Base-by-base conservation (phyloP, 2,329 filamentous ascomycete genomes). In the Penicillium sp. region DNA sequence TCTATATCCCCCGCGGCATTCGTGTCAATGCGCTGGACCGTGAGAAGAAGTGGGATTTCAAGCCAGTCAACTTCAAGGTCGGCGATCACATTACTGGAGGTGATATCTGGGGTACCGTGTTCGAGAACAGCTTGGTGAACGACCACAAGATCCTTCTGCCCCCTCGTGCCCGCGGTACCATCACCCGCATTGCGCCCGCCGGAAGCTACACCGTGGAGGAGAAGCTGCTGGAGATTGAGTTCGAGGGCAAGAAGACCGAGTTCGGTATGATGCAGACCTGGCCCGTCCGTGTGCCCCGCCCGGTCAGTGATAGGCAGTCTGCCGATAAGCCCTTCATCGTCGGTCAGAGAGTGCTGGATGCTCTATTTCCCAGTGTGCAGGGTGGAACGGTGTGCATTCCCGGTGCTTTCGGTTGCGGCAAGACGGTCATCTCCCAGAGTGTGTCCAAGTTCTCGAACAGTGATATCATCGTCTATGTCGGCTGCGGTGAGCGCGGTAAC, bases 361-460 rank as follows among this genome's bases (percentile, higher is more conserved):
- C 95, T 64, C 87, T 99, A 49, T 99, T 97, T 83, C 95, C 95
- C 55, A 89, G 90, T 82, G 95, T 99, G 10, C 92, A 96, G 81
- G 95, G 95, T 77, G 95, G 95, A 75, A 99, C 95, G 46, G 92
- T 98, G 66, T 96, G 94, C 75, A 99, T 99, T 73, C 95, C 95
- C 27, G 95, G 95, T 75, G 95, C 95, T 79, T 99, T 99, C 76
- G 95, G 95, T 66, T 99, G 95, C 73, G 95, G 95, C 75, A 99
- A 99, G 88, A 99, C 95, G 71, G 95, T 99, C 82, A 99, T 99
- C 80, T 93, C 89, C 73, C 95, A 99, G 81, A 96, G 92, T 61
- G 90, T 99, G 64, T 99, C 95, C 78, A 99, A 99, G 81, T 99
- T 99, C 83, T 99, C 95, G 74, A 99, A 99, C 87, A 95, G 90